Conservation (phyloP, 371 early-diverging fungal genomes). For the Thermomucor indicae-seudaticae region DNA sequence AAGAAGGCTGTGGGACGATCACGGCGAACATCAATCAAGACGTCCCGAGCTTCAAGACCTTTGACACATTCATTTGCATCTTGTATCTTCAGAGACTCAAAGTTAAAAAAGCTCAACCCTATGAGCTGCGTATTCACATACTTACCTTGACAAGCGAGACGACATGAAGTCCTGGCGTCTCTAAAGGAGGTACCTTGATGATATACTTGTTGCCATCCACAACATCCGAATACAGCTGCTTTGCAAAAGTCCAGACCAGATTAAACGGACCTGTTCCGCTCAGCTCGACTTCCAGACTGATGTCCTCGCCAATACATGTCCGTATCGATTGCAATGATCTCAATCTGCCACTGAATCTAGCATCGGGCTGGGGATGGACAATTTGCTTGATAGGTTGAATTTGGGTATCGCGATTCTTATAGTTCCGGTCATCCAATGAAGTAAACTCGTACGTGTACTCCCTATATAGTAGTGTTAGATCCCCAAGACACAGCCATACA, state of each 20-base stretch:
- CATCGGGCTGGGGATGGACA: conserved; percentile 51
- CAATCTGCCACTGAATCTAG: conserved; percentile 25
- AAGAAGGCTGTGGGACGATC: conserved; percentile 47
- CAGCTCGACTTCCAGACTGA: conserved; percentile 33
- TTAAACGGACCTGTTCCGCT: conserved; percentile 36
- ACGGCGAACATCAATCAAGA: conserved; percentile 41
- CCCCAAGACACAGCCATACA: background rate
- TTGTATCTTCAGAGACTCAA: conserved; percentile 16
- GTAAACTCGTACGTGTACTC: conserved; percentile 43
- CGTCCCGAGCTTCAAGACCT: conserved; percentile 40
- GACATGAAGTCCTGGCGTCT: conserved; percentile 32
- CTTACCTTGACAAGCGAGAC: conserved; percentile 38
- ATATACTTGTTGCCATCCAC: conserved; percentile 23
- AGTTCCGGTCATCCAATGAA: conserved; percentile 32
- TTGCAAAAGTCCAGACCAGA: conserved; percentile 30
- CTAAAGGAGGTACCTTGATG: conserved; percentile 33
- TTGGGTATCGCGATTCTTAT: conserved; percentile 28
- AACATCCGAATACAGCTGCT: conserved; percentile 22
- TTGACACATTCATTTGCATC: conserved; percentile 43
- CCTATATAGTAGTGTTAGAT: background rate
- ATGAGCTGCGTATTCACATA: background rate
- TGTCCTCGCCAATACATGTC: conserved; percentile 39
- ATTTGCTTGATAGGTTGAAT: conserved; percentile 29
- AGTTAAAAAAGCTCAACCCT: background rate
- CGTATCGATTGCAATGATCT: conserved; percentile 11